A percentile compares a stretch with the other conserved stretches of the same genome.
Conservation (phyloP, 2,329 filamentous ascomycete species). For the Verticillium nubilum region DNA sequence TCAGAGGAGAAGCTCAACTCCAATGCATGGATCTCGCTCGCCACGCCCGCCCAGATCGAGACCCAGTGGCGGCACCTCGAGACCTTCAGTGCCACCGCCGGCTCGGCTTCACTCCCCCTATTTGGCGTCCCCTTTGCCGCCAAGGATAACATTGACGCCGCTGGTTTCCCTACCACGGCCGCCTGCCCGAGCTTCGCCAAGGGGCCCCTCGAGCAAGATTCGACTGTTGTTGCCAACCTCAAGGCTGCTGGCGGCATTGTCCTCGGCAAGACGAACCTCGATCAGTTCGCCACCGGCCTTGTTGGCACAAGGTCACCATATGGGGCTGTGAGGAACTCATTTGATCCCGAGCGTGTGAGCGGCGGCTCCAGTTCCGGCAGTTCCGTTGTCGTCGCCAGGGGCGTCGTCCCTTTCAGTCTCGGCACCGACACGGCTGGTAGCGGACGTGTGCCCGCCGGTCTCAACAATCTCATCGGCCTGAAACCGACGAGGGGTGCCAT, state of each 20-base stretch:
- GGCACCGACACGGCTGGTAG: constrained; percentile 53
- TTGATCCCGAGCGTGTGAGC: constrained; percentile 27
- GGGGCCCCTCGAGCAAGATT: constrained; percentile 35
- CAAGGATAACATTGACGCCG: constrained; percentile 52
- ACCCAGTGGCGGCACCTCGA: constrained; percentile 29
- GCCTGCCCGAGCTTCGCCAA: constrained; percentile 44
- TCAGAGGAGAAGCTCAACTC: constrained; percentile 16
- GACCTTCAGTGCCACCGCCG: constrained; percentile 36
- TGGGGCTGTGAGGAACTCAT: constrained; percentile 49
- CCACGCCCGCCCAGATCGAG: constrained; percentile 19
- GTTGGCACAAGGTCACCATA: constrained; percentile 56
- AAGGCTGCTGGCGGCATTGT: constrained; percentile 49
- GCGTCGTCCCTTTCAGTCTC: constrained; percentile 49
- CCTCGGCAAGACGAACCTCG: constrained; percentile 55
- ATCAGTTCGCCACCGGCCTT: constrained; percentile 59
- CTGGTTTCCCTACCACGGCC: constrained; percentile 44
- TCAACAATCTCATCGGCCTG: constrained; percentile 47
- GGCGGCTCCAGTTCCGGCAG: constrained; percentile 56
- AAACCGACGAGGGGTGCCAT: constrained; percentile 49
- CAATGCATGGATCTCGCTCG: constrained; percentile 25
- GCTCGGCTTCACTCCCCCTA: constrained; percentile 35
- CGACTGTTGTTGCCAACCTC: constrained; percentile 42
- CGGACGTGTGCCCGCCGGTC: constrained; percentile 45
- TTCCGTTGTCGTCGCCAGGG: constrained; percentile 47
- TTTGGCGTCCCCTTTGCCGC: constrained; percentile 52